Percentiles rank a stretch among this genome's conserved stretches.
Evolutionary conservation across 2,329 filamentous ascomycete genomes (phyloP).

Genomic region (Plectosphaerella plurivora): DNA sequence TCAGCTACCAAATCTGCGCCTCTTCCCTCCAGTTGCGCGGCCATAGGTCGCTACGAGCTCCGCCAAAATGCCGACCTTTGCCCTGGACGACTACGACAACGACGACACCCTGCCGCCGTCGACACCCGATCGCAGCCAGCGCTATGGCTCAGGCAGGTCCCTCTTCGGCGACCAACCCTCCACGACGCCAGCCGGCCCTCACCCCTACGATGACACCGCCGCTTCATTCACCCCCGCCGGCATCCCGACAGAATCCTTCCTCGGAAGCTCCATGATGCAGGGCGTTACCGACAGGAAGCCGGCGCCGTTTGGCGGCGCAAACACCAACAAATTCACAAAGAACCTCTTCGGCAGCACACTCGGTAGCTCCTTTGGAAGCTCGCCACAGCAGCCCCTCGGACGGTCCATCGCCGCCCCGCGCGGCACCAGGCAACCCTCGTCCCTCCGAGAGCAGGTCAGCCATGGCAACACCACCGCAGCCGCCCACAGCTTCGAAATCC

Average conservation of each 20-base stretch:
- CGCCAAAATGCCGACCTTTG: conserved; percentile 35
- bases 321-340: conserved; percentile 17
- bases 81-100: conserved; percentile 31
- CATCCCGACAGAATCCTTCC: conserved; percentile 49
- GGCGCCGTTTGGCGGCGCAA: conserved; percentile 30
- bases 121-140: conserved; percentile 40
- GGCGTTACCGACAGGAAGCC: conserved; percentile 33
- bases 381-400: conserved; percentile 39
- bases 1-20: not conserved
- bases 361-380: conserved; percentile 14
- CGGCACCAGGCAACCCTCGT: conserved; percentile 40
- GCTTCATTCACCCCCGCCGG: conserved; percentile 53
- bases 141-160: conserved; percentile 27
- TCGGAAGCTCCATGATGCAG: conserved; percentile 50
- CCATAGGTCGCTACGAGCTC: not conserved
- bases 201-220: conserved; percentile 42
- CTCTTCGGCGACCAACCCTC: conserved; percentile 41
- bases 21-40: not conserved
- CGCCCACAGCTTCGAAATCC: conserved; percentile 15
- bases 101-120: conserved; percentile 40
- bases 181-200: conserved; percentile 48
- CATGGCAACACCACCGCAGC: conserved; percentile 26
- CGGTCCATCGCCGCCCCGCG: conserved; percentile 36
- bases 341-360: conserved; percentile 31
- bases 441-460: conserved; percentile 32